Conservation (phyloP, 1,284 basidiomycete species). For the Ceratobasidium sp. region DNA sequence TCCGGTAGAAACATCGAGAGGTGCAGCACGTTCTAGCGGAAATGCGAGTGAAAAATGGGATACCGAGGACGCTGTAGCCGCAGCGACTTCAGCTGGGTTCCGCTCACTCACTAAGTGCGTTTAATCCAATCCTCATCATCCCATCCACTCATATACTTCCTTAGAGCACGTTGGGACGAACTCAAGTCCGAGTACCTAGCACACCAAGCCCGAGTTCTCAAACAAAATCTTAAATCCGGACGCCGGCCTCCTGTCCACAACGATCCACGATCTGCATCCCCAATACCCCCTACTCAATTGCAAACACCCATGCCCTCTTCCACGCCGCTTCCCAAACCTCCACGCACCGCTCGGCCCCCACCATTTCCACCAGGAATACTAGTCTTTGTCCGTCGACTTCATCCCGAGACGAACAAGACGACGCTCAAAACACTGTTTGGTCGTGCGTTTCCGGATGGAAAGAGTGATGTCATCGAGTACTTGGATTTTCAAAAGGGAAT, state of each 20-base stretch:
- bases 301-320: not conserved
- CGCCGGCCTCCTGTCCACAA: not conserved
- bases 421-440: slow-evolving; percentile 74
- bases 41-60: slow-evolving; percentile 39
- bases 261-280: not conserved
- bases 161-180: slow-evolving; percentile 71
- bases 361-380: slow-evolving; percentile 75
- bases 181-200: slow-evolving; percentile 75
- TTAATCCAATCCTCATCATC: not conserved
- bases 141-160: slow-evolving; percentile 31
- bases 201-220: slow-evolving; percentile 60
- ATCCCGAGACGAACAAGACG: slow-evolving; percentile 81
- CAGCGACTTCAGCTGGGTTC: slow-evolving; percentile 71
- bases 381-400: slow-evolving; percentile 75
- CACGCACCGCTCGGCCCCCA: slow-evolving; percentile 47
- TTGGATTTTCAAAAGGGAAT: slow-evolving; percentile 83
- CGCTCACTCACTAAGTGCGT: slow-evolving; percentile 60
- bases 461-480: slow-evolving; percentile 69
- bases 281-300: not conserved
- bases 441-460: slow-evolving; percentile 58
- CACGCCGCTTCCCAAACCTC: not conserved
- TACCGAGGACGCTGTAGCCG: slow-evolving; percentile 51
- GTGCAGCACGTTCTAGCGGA: slow-evolving; percentile 2
- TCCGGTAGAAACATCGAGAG: slow-evolving; percentile 33
- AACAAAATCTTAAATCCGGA: not conserved